Conservation (phyloP, 768 basidiomycete genomes). For the Hortiboletus flavorubellus region DNA sequence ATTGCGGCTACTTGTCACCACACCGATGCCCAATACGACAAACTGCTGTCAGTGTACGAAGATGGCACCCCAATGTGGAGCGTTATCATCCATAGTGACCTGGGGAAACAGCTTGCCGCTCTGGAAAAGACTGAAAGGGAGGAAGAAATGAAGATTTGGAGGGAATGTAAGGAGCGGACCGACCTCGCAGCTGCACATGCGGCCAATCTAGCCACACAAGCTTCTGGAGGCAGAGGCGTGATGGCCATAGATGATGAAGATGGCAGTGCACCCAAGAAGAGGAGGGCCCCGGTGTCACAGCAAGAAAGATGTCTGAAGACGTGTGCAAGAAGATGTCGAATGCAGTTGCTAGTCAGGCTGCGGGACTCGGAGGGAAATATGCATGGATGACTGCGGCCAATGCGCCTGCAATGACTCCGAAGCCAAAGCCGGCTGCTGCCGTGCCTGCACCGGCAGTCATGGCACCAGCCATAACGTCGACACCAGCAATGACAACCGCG, state of each 20-base stretch:
- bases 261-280: conserved; percentile 68
- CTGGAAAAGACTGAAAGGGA: conserved; percentile 80
- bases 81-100: conserved; percentile 70
- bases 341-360: conserved; percentile 83
- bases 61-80: conserved; percentile 81
- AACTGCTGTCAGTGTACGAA: conserved; percentile 60
- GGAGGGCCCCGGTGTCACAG: conserved; percentile 80
- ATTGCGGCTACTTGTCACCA: conserved; percentile 66
- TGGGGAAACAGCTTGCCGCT: conserved; percentile 71
- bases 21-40: conserved; percentile 65
- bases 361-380: conserved; percentile 80
- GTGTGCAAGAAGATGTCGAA: conserved; percentile 91
- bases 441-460: conserved; percentile 31
- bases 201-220: conserved; percentile 58
- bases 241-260: conserved; percentile 44
- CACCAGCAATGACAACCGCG: conserved; percentile 31
- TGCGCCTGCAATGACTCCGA: conserved; percentile 39
- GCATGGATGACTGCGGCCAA: conserved; percentile 82
- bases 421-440: conserved; percentile 33
- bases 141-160: conserved; percentile 71
- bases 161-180: conserved; percentile 75
- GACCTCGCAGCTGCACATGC: conserved; percentile 72
- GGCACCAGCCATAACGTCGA: conserved; percentile 24
- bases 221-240: conserved; percentile 33
- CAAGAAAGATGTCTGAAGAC: conserved; percentile 88